Evolutionary conservation across 768 basidiomycete genomes (phyloP), one percentile per base, ranked within the genome.

Genomic region (Kwoniella europaea): DNA sequence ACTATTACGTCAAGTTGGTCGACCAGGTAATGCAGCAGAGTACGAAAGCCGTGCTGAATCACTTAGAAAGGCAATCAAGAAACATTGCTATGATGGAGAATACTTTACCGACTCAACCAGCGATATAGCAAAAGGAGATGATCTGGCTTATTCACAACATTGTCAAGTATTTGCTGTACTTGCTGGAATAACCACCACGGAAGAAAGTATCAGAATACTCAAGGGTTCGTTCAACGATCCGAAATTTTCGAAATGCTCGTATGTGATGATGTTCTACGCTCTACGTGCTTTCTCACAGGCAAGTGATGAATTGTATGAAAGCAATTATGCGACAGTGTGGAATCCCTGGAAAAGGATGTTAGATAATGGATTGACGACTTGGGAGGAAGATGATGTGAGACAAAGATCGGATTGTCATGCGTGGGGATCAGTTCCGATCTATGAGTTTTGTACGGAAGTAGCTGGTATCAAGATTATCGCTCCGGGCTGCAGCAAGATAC

Each of bases 181-280:
- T 43, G 74, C 43, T 65, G 69, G 66, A 13, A 29, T 50, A 22
- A 56, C 67, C 16, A 56, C 59, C 44, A 20, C 52, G 1, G 41
- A 66, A 29, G 67, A 73, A 4, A 46, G 46, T 24, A 20, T 50
- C 29, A 44, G 63, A 35, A 63, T 68, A 4, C 50, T 73, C 10
- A 60, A 27, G 16, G 42, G 59, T n/a, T 54, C 63, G 2, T 63
- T 72, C 43, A 16, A 29, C 54, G 50, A 42, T 65, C 9, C 29
- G n/a, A 24, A 35, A 6, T 66, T 73, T 27, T 65, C 63, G 12
- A 68, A 59, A 58, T 73, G 72, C 44, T 77, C 76, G 35, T 75
- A 75, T 60, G 74, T 75, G 13, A 75, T 75, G 74, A 63, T 71
- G 64, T 74, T 73, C 63, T 77, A 77, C 65, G 76, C 76, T n/a